Conservation (phyloP, 1,284 basidiomycete genomes). For the Heterobasidion irregulare region DNA sequence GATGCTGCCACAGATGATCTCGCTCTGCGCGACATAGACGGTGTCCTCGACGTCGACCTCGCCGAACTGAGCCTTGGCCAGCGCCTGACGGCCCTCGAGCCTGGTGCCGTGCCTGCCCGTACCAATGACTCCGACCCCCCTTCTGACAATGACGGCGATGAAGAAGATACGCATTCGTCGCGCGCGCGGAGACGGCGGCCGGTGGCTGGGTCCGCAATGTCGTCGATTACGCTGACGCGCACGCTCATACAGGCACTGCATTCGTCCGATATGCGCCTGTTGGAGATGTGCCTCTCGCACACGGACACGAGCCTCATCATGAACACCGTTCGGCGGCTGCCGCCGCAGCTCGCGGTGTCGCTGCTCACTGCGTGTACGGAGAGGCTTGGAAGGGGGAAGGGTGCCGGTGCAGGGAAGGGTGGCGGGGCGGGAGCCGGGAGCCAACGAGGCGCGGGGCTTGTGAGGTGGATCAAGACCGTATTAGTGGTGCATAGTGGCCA, state of each 20-base stretch:
- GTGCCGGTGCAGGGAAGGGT: conserved; percentile 68
- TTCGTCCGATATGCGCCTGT: conserved; percentile 82
- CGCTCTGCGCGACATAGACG: conserved; percentile 44
- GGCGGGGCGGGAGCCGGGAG: conserved; percentile 79
- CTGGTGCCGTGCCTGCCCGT: conserved; percentile 29
- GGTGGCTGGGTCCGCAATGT: conserved; percentile 11
- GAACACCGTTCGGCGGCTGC: conserved; percentile 84
- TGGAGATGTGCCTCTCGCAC: conserved; percentile 87
- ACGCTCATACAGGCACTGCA: conserved; percentile 96
- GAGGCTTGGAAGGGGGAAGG: conserved; percentile 73
- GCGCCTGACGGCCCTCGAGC: conserved; percentile 62
- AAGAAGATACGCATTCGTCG: neutral
- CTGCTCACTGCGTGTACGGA: conserved; percentile 88
- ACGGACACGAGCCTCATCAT: conserved; percentile 77
- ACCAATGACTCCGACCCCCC: conserved; percentile 30
- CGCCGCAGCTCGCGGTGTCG: conserved; percentile 84
- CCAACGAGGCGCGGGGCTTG: conserved; percentile 75
- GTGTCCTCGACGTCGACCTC: conserved; percentile 73
- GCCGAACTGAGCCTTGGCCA: conserved; percentile 89
- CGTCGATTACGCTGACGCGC: conserved; percentile 76
- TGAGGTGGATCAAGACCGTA: conserved; percentile 87
- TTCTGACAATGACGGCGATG: conserved; percentile 17
- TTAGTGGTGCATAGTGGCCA: conserved; percentile 86
- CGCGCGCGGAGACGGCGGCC: conserved; percentile 1
- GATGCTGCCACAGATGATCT: conserved; percentile 50